These are phyloP conservation scores for Solanum raphanifolium DNA, from an alignment of 257 asterid genomes.

Conservation along the genomic window DNA sequence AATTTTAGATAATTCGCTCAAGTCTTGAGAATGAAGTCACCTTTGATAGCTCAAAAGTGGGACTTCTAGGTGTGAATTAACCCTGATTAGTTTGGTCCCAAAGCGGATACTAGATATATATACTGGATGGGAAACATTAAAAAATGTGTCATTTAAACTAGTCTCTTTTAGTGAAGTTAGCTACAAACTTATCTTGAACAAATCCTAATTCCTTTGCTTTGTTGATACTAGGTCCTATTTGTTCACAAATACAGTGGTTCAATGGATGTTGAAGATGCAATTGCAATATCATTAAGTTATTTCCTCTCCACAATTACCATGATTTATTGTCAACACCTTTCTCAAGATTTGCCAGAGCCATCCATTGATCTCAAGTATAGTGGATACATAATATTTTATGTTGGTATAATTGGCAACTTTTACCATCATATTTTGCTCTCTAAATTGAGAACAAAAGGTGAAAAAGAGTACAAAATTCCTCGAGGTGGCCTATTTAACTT, in stretches of 20 bases:
- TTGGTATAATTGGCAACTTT: constrained; percentile 50
- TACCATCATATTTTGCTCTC: constrained; percentile 65
- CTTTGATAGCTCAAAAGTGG: not conserved
- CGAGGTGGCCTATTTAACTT: constrained; percentile 41
- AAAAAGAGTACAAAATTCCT: constrained; percentile 46
- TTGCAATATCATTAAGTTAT: constrained; percentile 35
- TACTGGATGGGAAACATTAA: not conserved
- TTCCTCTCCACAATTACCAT: constrained; percentile 24
- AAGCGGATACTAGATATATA: not conserved
- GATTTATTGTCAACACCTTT: constrained; percentile 34
- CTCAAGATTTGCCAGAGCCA: constrained; percentile 29
- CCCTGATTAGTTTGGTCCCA: not conserved
- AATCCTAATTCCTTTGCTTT: not conserved
- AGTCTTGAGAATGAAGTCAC: not conserved
- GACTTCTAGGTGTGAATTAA: not conserved
- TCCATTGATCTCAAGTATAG: constrained; percentile 23
- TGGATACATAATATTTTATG: constrained; percentile 25
- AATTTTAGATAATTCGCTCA: not conserved
- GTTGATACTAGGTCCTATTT: constrained; percentile 32
- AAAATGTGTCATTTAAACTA: not conserved
- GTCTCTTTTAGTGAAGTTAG: not conserved
- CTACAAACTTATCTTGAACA: not conserved
- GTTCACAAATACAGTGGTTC: constrained; percentile 48
- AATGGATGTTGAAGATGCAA: constrained; percentile 34
- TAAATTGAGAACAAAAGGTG: constrained; percentile 30